Percentiles rank a stretch among this genome's conserved stretches.
Conservation (phyloP, 257 asterid genomes). For the Solanum gandarillasii region DNA sequence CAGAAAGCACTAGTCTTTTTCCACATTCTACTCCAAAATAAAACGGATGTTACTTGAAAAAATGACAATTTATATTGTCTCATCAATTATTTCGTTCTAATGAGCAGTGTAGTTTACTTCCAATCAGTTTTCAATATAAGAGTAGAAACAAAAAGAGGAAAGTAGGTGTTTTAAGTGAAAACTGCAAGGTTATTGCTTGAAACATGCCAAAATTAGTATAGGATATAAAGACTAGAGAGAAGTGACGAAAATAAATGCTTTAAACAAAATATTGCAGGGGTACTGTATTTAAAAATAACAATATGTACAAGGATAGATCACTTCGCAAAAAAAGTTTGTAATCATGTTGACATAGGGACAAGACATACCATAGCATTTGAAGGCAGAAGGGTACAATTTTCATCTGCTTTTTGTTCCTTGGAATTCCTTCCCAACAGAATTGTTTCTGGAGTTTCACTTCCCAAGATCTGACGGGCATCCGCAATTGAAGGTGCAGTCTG, state of each 20-base stretch:
- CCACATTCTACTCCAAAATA: background rate
- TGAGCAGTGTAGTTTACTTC: background rate
- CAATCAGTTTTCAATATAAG: background rate
- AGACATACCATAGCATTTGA: slow-evolving; percentile 41
- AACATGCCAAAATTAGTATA: background rate
- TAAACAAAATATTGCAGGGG: background rate
- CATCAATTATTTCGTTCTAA: background rate
- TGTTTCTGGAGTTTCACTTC: slow-evolving; percentile 82
- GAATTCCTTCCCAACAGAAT: slow-evolving; percentile 40
- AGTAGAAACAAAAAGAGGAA: background rate
- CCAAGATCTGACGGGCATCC: slow-evolving; percentile 79
- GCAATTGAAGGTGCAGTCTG: slow-evolving; percentile 87
- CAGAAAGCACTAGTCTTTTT: background rate
- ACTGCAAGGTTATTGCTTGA: background rate
- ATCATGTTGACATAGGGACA: background rate
- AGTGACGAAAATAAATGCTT: background rate
- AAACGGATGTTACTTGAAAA: background rate
- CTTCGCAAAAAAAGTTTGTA: background rate
- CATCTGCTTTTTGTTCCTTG: slow-evolving; percentile 20
- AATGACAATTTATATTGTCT: background rate
- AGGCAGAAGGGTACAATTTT: slow-evolving; percentile 13
- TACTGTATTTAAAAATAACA: background rate
- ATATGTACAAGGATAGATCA: background rate
- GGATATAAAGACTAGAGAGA: background rate
- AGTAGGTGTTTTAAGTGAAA: background rate